Base-by-base conservation (phyloP, 2,329 filamentous ascomycete species). In the Trichoderma sp. region DNA sequence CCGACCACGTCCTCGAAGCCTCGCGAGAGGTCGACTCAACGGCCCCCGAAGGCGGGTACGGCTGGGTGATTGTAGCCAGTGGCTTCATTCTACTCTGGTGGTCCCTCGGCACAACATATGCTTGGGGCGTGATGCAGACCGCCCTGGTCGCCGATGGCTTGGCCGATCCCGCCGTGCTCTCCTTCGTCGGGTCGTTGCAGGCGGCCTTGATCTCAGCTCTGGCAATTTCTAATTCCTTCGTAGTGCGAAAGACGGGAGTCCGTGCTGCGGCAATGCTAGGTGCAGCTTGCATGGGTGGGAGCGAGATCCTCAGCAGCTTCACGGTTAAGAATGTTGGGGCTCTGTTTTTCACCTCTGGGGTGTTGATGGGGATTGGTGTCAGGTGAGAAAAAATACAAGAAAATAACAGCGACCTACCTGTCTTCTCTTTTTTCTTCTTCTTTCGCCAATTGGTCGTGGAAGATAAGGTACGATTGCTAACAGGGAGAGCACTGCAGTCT, bases 81-180 rank as follows among this genome's bases (percentile, higher is more conserved):
- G 81, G 81, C 21, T 77, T 80, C 8, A 56, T 78, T 5, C 75
- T 82, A 0, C 74, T 78, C 0, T 82, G 88, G 83, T 90, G 88
- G 74, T 86, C 88, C 63, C 86, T 88, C 21, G 90, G 90, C 53
- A 88, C 86, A 0, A 86, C 84, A 11, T 90, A 90, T 77, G 87
- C 85, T 76, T 92, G 90, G 90, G 91, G 91, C 7, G 85, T 93
- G 0, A 83, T 92, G 29, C 91, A 93, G 80, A 85, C 85, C 2
- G 90, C 87, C 0, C 84, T 92, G 0, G 85, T 91, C 0, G 81
- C 86, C 41, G 81, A 87, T 21, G 83, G 84, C 0, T 81, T 91
- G 1, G 85, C 86, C 0, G 85, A 86, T 0, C 83, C 89, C 0
- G 86, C 87, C 0, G 90, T 88, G 0, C 82, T 92, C 12, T 87